Evolutionary conservation across 495 filamentous ascomycete species (phyloP).

Genomic region (Saxispiralis lemnorum): DNA sequence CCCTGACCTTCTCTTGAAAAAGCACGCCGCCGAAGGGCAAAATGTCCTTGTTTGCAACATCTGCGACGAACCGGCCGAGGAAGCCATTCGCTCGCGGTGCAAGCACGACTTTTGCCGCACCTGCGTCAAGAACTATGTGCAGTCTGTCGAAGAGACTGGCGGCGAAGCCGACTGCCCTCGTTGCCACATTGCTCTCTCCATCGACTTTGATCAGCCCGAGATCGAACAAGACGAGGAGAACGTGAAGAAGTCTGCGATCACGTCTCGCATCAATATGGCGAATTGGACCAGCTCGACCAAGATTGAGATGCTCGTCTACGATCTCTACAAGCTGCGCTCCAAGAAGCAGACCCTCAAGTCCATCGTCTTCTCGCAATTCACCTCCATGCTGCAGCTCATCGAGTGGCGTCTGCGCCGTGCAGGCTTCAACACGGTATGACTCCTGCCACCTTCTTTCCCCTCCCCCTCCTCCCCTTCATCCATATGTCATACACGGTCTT

Average conservation of each 20-base stretch:
- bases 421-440: constrained; percentile 71
- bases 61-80: constrained; percentile 88
- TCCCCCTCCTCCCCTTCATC: too few species aligned
- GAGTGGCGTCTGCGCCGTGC: constrained; percentile 91
- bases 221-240: constrained; percentile 70
- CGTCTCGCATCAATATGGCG: constrained; percentile 93
- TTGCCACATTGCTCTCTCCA: constrained; percentile 75
- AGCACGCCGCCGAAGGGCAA: constrained; percentile 65
- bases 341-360: constrained; percentile 86
- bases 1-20: constrained; percentile 82
- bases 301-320: constrained; percentile 88
- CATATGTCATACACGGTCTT: too few species aligned
- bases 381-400: constrained; percentile 57
- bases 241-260: constrained; percentile 86
- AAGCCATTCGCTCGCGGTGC: constrained; percentile 78
- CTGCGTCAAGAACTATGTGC: constrained; percentile 71
- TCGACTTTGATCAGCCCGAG: constrained; percentile 85
- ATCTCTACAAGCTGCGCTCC: constrained; percentile 71
- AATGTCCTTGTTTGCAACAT: constrained; percentile 83
- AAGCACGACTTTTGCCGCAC: constrained; percentile 88
- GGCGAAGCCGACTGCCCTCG: constrained; percentile 64
- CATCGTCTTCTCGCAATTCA: constrained; percentile 57
- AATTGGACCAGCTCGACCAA: constrained; percentile 95
- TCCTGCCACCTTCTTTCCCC: too few species aligned
- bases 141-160: constrained; percentile 41